Evolutionary conservation across 164 flowering plant species (phyloP), one percentile per base, ranked within the genome.

Genomic region (Akebia trifoliata): DNA sequence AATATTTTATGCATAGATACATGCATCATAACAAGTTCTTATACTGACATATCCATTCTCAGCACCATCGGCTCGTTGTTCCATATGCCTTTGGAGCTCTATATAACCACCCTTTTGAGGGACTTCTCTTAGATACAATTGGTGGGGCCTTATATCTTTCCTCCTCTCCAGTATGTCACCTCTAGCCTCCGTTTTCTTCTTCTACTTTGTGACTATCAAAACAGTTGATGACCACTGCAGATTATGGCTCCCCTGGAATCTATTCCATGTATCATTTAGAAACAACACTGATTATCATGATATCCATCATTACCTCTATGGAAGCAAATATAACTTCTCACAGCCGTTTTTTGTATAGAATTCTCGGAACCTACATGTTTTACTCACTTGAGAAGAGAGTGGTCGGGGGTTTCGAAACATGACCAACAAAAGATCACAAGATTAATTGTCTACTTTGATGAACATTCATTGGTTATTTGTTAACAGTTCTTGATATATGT

Each of bases 181-280:
- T n/a, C 76, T 87, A 42, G 50, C 80, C 8, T 81, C 98, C 52
- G 82, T 92, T 58, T 88, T 82, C 76, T 89, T 92, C 82, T 89
- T 92, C 74, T 86, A 93, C 48, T 89, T 92, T 64, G 96, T 93
- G 20, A 87, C 93, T 50, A 60, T 92, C 30, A 92, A 92, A 63
- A 84, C 95, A 5, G 95, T 92, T 24, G 98, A 92, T 60, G 98
- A 92, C 51, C 98, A 92, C 57, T 86, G 96, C 20, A 95, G 96
- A 22, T 62, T 92, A 10, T 78, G 87, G 93, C 82, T 92, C 38
- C 95, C 95, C 0, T 93, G 98, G 17, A 89, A 92, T 56, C 78
- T 71, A 21, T 89, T 92, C 74, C 96, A 92, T 35, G 8, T 79
- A 5, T 64, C 86, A 50, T 92, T 92, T 64, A 68, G 59, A 44